Conservation (phyloP, 176 grass and related monocot species). For the Lolium rigidum region DNA sequence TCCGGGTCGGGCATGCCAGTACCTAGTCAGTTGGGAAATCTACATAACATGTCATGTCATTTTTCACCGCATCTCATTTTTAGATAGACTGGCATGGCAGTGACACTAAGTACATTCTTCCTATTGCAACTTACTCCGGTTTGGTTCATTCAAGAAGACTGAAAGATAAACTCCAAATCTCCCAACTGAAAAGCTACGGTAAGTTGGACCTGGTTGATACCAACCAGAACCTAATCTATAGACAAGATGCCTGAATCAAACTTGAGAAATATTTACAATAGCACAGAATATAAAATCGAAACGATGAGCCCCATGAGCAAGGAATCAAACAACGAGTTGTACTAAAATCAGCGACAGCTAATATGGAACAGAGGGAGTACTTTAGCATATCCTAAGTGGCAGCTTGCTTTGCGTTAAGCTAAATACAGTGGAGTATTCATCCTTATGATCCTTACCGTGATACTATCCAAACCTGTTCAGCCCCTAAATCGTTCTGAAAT, state of each 20-base stretch:
- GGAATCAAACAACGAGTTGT: neutral
- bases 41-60: neutral
- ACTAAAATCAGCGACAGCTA: no score
- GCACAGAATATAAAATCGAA: neutral
- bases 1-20: neutral
- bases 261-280: neutral
- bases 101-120: neutral
- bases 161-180: neutral
- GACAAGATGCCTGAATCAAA: neutral
- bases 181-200: neutral
- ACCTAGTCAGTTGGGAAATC: neutral
- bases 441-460: neutral
- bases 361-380: neutral
- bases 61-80: slow-evolving; percentile 7
- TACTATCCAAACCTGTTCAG: neutral
- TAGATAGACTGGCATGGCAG: neutral
- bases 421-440: neutral
- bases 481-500: neutral
- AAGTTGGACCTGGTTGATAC: slow-evolving; percentile 10
- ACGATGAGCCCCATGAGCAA: neutral
- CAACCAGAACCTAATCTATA: neutral
- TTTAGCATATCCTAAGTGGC: neutral
- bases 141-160: neutral
- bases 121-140: neutral
- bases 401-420: neutral